A percentile compares a stretch with the other conserved stretches of the same genome.
These are phyloP conservation scores for Puccinia triticina DNA, from an alignment of 1,284 basidiomycete genomes.

Conservation along the genomic window DNA sequence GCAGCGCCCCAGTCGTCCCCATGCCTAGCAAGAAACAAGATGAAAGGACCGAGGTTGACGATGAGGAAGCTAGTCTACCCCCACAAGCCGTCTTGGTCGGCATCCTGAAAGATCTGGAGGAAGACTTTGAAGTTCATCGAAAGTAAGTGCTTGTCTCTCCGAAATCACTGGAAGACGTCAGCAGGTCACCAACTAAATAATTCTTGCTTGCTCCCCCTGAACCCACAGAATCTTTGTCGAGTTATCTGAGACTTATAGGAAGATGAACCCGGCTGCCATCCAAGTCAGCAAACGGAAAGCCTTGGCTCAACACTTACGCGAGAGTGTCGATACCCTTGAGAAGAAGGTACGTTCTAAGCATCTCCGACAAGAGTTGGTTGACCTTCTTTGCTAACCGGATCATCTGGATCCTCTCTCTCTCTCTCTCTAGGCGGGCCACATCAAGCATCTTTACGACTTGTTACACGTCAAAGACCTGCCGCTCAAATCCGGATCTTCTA, in stretches of 20 bases:
- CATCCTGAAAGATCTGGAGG: slow-evolving; percentile 42
- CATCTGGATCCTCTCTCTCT: neutral
- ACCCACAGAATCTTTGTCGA: slow-evolving; percentile 41
- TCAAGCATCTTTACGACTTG: slow-evolving; percentile 31
- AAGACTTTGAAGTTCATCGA: slow-evolving; percentile 49
- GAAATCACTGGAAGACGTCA: neutral
- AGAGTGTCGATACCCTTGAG: slow-evolving; percentile 49
- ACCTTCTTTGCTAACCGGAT: neutral
- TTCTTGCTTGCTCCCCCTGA: neutral
- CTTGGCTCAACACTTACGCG: slow-evolving; percentile 41
- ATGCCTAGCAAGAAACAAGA: slow-evolving; percentile 21
- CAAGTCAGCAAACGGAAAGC: slow-evolving; percentile 39
- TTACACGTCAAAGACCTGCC: slow-evolving; percentile 34
- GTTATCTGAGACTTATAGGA: slow-evolving; percentile 40
- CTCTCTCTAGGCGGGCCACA: slow-evolving; percentile 24
- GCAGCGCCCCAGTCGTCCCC: slow-evolving; percentile 3
- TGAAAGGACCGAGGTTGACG: neutral
- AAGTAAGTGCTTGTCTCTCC: slow-evolving; percentile 32
- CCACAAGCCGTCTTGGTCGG: slow-evolving; percentile 39
- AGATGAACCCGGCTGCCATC: slow-evolving; percentile 33
- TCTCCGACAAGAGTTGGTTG: neutral
- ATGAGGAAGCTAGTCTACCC: slow-evolving; percentile 6
- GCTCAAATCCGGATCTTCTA: slow-evolving; percentile 14
- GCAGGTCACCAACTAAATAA: neutral
- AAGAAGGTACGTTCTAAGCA: slow-evolving; percentile 26